Conservation (phyloP, 345 rosid genomes). For the Balakata baccata region DNA sequence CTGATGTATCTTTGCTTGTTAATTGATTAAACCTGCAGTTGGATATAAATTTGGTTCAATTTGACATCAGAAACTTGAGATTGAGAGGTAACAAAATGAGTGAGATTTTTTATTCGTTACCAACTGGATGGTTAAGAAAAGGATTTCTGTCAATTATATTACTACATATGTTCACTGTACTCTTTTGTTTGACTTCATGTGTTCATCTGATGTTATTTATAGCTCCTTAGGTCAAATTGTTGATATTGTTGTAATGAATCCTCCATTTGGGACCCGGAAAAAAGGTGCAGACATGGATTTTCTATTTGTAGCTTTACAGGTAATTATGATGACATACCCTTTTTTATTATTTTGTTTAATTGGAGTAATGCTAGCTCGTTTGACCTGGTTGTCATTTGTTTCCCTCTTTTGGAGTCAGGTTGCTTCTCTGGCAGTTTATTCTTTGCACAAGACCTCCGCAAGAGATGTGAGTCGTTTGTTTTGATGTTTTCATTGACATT, state of each 20-base stretch:
- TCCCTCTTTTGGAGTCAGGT: conserved; percentile 40
- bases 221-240: conserved; percentile 46
- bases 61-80: conserved; percentile 57
- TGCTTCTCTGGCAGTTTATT: conserved; percentile 84
- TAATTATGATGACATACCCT: conserved; percentile 11
- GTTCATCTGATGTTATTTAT: conserved; percentile 7
- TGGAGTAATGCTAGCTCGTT: conserved; percentile 2
- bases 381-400: not conserved
- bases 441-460: conserved; percentile 95
- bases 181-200: not conserved
- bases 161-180: not conserved
- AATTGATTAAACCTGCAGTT: conserved; percentile 46
- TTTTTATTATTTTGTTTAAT: conserved; percentile 1
- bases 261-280: conserved; percentile 91
- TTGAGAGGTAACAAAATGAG: conserved; percentile 55
- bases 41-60: conserved; percentile 68
- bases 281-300: conserved; percentile 92
- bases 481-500: conserved; percentile 1
- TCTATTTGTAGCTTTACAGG: conserved; percentile 69
- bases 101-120: not conserved
- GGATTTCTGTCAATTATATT: not conserved
- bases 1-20: conserved; percentile 20
- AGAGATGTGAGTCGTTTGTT: conserved; percentile 63
- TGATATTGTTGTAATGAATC: conserved; percentile 90
- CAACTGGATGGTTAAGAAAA: not conserved